phyloP scores from a whole-genome alignment of 805 yeast species.

The Wickerhamiella dianesei region DNA sequence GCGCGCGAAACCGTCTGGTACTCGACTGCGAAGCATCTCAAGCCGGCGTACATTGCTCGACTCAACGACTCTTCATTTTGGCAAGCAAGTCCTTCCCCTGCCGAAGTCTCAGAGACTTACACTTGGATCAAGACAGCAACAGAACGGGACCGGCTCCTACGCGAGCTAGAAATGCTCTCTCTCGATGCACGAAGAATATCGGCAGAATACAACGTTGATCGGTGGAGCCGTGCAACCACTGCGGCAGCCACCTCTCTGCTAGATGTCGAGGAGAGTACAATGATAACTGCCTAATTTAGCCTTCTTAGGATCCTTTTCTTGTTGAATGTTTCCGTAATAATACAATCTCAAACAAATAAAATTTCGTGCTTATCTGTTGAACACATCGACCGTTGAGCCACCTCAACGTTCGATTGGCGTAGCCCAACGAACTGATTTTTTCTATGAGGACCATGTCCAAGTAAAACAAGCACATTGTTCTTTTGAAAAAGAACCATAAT shows the following conservation, averaged over 20 bases:
- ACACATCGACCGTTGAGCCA: no score
- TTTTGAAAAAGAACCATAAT: no score
- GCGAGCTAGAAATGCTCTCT: slow-evolving; percentile 4
- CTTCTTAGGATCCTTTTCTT: no score
- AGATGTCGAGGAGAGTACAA: background rate
- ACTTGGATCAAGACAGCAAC: slow-evolving; percentile 4
- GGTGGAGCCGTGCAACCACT: slow-evolving; percentile 1
- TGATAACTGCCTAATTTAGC: background rate
- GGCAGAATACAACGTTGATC: slow-evolving; percentile 5
- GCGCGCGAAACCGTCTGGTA: slow-evolving; percentile 7
- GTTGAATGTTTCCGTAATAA: background rate
- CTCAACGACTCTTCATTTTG: slow-evolving; percentile 2
- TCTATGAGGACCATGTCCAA: no score
- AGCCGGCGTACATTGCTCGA: background rate
- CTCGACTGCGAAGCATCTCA: slow-evolving; percentile 3
- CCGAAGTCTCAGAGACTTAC: slow-evolving; percentile 1
- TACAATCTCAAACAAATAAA: no score
- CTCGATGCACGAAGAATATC: slow-evolving; percentile 5
- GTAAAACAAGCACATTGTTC: no score
- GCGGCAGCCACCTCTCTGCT: background rate
- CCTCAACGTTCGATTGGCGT: no score
- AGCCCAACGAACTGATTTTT: no score
- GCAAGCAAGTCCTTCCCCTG: background rate
- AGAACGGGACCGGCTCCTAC: background rate
- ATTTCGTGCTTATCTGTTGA: no score